These are phyloP conservation scores for Albugo laibachii DNA, from an alignment of 352 stramenopile species.

Conservation along the genomic window DNA sequence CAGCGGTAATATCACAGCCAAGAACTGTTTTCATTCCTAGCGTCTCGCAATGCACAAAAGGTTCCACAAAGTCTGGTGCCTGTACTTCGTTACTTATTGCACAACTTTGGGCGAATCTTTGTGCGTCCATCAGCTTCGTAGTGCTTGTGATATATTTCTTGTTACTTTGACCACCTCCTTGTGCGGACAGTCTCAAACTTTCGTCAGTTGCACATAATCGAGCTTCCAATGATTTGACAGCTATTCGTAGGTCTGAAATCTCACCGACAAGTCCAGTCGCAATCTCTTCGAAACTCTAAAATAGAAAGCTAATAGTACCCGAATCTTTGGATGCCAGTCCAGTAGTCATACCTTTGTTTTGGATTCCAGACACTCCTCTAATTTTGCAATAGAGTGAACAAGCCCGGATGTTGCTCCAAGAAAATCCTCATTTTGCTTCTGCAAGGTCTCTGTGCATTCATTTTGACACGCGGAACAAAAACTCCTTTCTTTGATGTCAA, in stretches of 20 bases:
- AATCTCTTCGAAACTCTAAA: not conserved
- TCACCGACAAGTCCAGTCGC: not conserved
- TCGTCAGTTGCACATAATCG: not conserved
- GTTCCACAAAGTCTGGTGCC: constrained; percentile 18
- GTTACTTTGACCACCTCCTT: too few species aligned
- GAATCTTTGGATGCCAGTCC: too few species aligned
- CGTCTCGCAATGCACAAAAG: constrained; percentile 10
- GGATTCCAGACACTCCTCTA: not conserved
- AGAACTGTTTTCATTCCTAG: constrained; percentile 1
- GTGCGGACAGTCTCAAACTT: not conserved
- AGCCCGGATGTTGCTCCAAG: not conserved
- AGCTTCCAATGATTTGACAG: not conserved
- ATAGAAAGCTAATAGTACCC: not conserved
- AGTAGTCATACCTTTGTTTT: not conserved
- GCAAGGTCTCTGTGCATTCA: not conserved
- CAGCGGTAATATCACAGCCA: not conserved
- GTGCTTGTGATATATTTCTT: too few species aligned
- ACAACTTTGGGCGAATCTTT: too few species aligned
- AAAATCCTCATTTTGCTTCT: not conserved
- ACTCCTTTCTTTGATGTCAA: not conserved
- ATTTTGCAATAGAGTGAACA: not conserved
- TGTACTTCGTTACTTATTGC: too few species aligned
- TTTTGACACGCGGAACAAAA: not conserved
- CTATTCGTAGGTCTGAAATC: not conserved
- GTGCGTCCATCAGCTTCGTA: too few species aligned